Evolutionary conservation across 106 monocot species (phyloP), one percentile per base, ranked within the genome.

Genomic region (Dactylorhiza incarnata): DNA sequence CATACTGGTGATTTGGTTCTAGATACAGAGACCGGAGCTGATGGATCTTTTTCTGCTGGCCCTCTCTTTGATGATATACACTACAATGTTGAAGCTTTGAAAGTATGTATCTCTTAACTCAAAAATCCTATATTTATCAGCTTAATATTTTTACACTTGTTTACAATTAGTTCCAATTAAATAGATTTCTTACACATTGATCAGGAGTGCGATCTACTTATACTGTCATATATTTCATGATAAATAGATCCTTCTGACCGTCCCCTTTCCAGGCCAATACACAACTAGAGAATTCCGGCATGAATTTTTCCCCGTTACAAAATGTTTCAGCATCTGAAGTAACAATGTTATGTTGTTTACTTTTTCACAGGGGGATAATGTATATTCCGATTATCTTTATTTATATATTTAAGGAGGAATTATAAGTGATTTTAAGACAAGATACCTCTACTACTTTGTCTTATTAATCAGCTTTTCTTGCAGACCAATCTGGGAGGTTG

Each of bases 1-100:
- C 73, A 78, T 14, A 82, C 89, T 82, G 91, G 94, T 67, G 91
- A 83, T 75, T 50, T 94, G 45, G 99, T 83, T 56, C 26, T 84
- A 16, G 85, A 86, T 77, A 85, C 85, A 50, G 75, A 86, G 77
- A 99, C 99, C 58, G 82, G 77, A 70, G 48, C 20, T 22, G 91
- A 92, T 83, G 99, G 99, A 56, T 77, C 72, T 65, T 94, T 87
- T 78, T 45, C 76, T 73, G 91, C 89, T 63, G 94, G 91, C 1
- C 94, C 97, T 7, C 56, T 94, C 49, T 99, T 88, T 83, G 94
- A 99, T 82, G 97, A 99, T 75, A 87, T 82, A 79, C 81, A 16
- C 56, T 99, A 99, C 61, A 68, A 65, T 25, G 77, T 97, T 74
- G 87, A 91, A 82, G 96, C 96, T 46, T 91, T 89, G 45, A 96